Base-by-base conservation (phyloP, 73 alveolate genomes). In the Uronychia setigera region DNA sequence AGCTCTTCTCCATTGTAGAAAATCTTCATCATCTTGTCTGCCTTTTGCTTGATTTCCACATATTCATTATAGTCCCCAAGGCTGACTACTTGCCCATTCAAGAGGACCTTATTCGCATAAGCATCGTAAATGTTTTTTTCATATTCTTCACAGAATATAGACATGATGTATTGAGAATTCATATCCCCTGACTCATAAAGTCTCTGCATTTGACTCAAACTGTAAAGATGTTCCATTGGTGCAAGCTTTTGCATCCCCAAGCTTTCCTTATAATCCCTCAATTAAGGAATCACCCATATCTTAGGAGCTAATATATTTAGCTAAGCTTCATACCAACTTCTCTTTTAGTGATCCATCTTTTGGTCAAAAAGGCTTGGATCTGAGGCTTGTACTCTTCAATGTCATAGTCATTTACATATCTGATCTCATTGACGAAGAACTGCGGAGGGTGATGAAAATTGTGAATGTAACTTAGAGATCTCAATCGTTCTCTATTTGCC, bases 11-110 rank as follows among this genome's bases (percentile, higher is more conserved):
- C 98, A 85, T 80, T 35, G 80, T 92, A 94, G 82, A 94, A 94
- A 9, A 88, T 67, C 14, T 67, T 32, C 58, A 88, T 78, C 27
- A 89, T 77, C 31, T 83, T 74, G 35, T 81, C 77, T 35, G 91
- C 93, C 81, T 92, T 60, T 31, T 92, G 67, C 80, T 77, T 78
- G n/a, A 94, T 89, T 60, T 84, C 60, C 30, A 80, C 92, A 76
- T 88, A 89, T 29, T 89, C 82, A 35, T 88, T 84, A 67, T 87
- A 83, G 60, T 92, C 92, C 31, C 81, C 83, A 27, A 94, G 27
- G 26, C 93, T 92, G n/a, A 89, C 93, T 74, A 92, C 94, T 33
- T 89, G 83, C 29, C 98, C 98, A 88, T 87, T 92, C 86, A 92
- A 89, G 27, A 92, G 85, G 76, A 88, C 86, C 75, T 94, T 92